These are phyloP conservation scores for Neurospora sp. DNA, from an alignment of 495 filamentous ascomycete species.

Conservation along the genomic window DNA sequence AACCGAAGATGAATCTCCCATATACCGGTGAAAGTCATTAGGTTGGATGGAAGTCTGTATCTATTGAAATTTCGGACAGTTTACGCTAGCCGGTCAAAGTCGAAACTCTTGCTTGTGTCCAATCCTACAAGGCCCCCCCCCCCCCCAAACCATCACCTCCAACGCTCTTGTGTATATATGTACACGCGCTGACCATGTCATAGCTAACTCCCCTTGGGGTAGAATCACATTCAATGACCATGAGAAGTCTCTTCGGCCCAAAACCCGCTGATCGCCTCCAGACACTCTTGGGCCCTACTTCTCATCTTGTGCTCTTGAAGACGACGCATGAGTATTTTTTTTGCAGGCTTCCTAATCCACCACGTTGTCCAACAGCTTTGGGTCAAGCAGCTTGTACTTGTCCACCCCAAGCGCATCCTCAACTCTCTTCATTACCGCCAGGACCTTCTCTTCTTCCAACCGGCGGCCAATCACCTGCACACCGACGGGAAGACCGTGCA, in stretches of 20 bases:
- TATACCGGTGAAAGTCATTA: neutral
- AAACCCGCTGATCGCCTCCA: neutral
- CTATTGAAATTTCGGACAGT: neutral
- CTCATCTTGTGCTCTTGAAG: neutral
- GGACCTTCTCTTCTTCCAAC: conserved; percentile 86
- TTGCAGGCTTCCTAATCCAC: neutral
- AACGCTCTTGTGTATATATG: neutral
- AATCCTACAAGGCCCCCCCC: neutral
- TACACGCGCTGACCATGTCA: neutral
- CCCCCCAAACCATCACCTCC: neutral
- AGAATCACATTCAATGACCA: neutral
- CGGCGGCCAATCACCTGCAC: conserved; percentile 79
- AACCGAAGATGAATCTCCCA: neutral
- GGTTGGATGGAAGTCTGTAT: neutral
- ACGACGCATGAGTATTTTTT: neutral
- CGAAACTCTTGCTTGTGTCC: too few relatives aligned
- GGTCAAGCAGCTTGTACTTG: conserved; percentile 57
- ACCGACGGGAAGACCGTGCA: conserved; percentile 81
- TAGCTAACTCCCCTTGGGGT: neutral
- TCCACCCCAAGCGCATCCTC: conserved; percentile 61
- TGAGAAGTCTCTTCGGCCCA: neutral
- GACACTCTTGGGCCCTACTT: neutral
- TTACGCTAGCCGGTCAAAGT: neutral
- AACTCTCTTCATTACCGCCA: conserved; percentile 71
- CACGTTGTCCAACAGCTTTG: conserved; percentile 10